Base-by-base conservation (phyloP, 1,284 basidiomycete genomes). In the Fomes fomentarius region DNA sequence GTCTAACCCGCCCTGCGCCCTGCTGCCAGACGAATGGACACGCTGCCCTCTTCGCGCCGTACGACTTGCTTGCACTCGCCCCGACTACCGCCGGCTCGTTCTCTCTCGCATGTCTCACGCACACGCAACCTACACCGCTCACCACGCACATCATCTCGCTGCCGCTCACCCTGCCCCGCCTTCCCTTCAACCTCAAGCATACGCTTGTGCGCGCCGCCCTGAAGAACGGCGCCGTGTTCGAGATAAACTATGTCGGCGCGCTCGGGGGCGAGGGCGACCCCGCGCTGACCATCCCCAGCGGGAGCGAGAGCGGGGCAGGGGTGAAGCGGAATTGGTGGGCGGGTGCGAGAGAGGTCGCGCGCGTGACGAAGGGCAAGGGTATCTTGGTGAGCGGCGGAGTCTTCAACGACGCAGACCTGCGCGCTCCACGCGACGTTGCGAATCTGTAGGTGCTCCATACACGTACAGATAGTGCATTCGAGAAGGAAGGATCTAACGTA, bases 251-350 rank as follows among this genome's bases (percentile, higher is more conserved):
- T 60, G 80, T 82, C 0, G 89, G 89, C 15, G 87, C 89, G 0
- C 70, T 93, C 0, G 82, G 84, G 1, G 83, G 79, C 0, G 83
- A 85, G 42, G 76, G 76, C 6, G 84, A 84, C 40, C 57, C 74
- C 0, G 62, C 71, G 12, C 65, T 81, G 15, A 57, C 68, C 3
- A 71, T 81, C 30, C 74, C 79, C 4, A 79, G 80, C 3, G 79
- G 74, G 1, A 79, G 78, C 4, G 81, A 84, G 50, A 78, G 75
- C 26, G 83, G 81, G 0, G 67, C 77, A 2, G 71, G 70, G 8
- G 79, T 80, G 15, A 88, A 90, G 68, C 71, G 88, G 43, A 90
- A 92, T 56, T 93, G 91, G 91, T 93, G 91, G 88, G 85, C 87
- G 0, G 78, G 83, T 0, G 83, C 89, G 15, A 75, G 85, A 31